phyloP scores from a whole-genome alignment of 1,284 basidiomycete species.

The Malassezia furfur region DNA sequence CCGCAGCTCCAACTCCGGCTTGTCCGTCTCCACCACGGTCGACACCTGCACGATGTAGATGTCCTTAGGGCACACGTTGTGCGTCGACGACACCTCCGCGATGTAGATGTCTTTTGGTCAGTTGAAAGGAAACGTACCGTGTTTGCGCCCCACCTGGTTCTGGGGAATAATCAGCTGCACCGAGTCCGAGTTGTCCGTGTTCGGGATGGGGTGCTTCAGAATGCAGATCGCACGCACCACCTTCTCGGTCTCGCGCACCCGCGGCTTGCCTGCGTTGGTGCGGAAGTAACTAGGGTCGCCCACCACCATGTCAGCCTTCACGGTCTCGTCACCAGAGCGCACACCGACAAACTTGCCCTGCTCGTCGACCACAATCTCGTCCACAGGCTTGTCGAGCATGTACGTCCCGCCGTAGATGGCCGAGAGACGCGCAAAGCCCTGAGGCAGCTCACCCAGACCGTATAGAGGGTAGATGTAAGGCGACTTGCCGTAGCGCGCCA shows the following conservation, averaged over 20 bases:
- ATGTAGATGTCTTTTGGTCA: conserved; percentile 83
- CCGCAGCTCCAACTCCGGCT: conserved; percentile 80
- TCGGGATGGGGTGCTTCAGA: conserved; percentile 95
- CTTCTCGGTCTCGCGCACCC: conserved; percentile 75
- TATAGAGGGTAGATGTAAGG: conserved; percentile 99
- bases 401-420: conserved; percentile 99
- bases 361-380: conserved; percentile 72
- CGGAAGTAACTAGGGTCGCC: conserved; percentile 94
- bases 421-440: conserved; percentile 86
- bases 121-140: conserved; percentile 57
- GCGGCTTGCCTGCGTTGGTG: conserved; percentile 56
- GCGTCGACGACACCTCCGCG: conserved; percentile 88
- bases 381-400: conserved; percentile 95
- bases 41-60: conserved; percentile 94
- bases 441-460: conserved; percentile 95
- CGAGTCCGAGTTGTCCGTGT: conserved; percentile 80
- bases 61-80: conserved; percentile 93
- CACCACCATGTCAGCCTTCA: conserved; percentile 94
- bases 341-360: conserved; percentile 86
- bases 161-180: conserved; percentile 98
- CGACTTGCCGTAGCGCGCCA: conserved; percentile 98
- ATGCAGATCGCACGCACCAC: conserved; percentile 96
- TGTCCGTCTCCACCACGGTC: conserved; percentile 91
- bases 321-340: conserved; percentile 77
- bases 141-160: conserved; percentile 87